phyloP scores from a whole-genome alignment of 163 green algal species.

The Coccomyxa subellipsoidea region DNA sequence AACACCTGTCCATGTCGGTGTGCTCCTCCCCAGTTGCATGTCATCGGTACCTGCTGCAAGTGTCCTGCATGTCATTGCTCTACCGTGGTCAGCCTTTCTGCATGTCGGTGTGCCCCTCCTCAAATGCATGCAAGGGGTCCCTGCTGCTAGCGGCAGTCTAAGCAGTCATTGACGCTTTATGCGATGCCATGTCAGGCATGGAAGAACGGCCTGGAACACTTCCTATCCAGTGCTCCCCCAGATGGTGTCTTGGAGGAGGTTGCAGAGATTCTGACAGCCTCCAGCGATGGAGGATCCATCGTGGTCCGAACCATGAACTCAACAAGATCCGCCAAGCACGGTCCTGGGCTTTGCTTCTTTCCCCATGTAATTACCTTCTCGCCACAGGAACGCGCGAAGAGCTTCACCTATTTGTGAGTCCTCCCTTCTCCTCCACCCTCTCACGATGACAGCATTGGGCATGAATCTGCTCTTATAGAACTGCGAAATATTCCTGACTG shows the following conservation, averaged over 20 bases:
- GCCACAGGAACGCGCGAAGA: not conserved
- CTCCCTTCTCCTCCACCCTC: not conserved
- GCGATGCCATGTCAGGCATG: not conserved
- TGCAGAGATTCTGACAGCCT: not conserved
- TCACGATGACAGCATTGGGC: not conserved
- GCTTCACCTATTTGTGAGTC: constrained; percentile 7
- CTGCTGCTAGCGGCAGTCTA: no score
- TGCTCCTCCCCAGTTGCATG: no score
- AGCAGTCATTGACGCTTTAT: no score
- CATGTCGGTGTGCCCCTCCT: no score
- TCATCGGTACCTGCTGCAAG: not conserved
- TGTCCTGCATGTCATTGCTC: not conserved
- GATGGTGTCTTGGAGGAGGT: not conserved
- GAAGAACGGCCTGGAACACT: not conserved
- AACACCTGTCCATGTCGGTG: not conserved
- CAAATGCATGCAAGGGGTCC: no score
- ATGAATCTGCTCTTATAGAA: not conserved
- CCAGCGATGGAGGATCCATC: not conserved
- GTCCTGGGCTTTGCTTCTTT: not conserved
- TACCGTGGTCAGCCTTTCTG: no score
- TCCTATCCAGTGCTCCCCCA: not conserved
- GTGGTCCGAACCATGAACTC: not conserved
- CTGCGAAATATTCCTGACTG: not conserved
- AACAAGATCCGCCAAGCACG: not conserved
- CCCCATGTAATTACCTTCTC: not conserved